Evolutionary conservation across 495 filamentous ascomycete genomes (phyloP), one percentile per base, ranked within the genome.

Genomic region (Daldinia vernicosa): DNA sequence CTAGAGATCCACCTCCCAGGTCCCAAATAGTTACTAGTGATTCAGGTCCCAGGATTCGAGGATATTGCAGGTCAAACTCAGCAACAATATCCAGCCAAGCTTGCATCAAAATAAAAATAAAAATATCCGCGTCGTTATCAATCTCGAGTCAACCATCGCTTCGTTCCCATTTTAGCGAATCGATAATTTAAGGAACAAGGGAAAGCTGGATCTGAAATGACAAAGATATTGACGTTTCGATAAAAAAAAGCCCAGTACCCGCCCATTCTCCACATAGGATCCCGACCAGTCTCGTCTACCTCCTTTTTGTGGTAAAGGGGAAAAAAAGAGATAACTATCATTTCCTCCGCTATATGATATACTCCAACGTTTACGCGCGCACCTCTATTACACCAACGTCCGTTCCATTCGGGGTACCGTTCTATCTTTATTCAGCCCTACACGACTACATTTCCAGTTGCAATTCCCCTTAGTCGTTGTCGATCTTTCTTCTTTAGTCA

Each of bases 221-320:
- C 70, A 75, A 73, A 77, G 69, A 69, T 63, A 67, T 70, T 71
- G 66, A 70, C 65, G 28, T 70, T 53, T 67, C 67, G 57, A 71
- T 51, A 62, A 69, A 67, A 62, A 62, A 71, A 65, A 69, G 27
- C 45, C 50, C 50, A 53, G 70, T 70, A 71, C 66, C 65, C 65
- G 70, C 66, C 40, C 37, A 19, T 74, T 65, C 55, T 64, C 63
- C 65, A 67, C 69, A 61, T 71, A 70, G 50, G 45, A 67, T 60
- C 57, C 50, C 61, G 55, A 61, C 54, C 60, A 52, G 35, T 70
- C 55, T 57, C 47, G 19, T 47, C 43, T 35, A 55, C 47, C 66
- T 66, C 61, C 70, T 71, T 63, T 69, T 63, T 35, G 60, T 66
- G 66, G 62, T 66, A 73, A 68, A 66, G 61, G 63, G 64, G 55